Conservation (phyloP, 1,284 basidiomycete species). For the Puccinia novopanici region DNA sequence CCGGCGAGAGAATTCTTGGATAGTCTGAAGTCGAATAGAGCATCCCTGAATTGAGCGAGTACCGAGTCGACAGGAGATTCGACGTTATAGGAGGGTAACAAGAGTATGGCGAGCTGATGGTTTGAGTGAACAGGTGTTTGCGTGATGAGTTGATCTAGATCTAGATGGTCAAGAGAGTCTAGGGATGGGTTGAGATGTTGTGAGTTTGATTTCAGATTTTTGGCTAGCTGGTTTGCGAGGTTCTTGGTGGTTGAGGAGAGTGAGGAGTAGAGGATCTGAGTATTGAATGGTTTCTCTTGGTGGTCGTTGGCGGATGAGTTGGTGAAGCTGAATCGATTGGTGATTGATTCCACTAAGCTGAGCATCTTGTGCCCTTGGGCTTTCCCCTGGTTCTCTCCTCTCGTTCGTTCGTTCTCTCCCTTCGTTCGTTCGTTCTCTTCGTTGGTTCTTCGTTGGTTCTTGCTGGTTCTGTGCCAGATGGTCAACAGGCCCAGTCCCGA, state of each 20-base stretch:
- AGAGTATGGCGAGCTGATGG: conserved; percentile 19
- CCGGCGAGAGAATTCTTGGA: conserved; percentile 29
- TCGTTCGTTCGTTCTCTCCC: too few species aligned
- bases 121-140: conserved; percentile 10
- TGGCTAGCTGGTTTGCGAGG: background rate
- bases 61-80: conserved; percentile 49
- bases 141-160: conserved; percentile 3
- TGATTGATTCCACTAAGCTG: background rate
- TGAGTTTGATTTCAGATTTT: background rate
- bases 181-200: background rate
- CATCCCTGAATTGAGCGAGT: conserved; percentile 35
- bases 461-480: too few species aligned
- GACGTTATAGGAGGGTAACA: conserved; percentile 47
- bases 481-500: too few species aligned
- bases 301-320: background rate
- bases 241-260: conserved; percentile 10
- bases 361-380: too few species aligned
- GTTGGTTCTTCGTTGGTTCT: too few species aligned
- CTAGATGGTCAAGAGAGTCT: background rate
- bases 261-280: conserved; percentile 2
- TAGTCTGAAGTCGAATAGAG: conserved; percentile 46
- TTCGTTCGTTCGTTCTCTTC: too few species aligned
- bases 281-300: background rate
- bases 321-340: background rate
- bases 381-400: too few species aligned